Evolutionary conservation across 352 stramenopile species (phyloP).

Genomic region (Phytophthora litchii): DNA sequence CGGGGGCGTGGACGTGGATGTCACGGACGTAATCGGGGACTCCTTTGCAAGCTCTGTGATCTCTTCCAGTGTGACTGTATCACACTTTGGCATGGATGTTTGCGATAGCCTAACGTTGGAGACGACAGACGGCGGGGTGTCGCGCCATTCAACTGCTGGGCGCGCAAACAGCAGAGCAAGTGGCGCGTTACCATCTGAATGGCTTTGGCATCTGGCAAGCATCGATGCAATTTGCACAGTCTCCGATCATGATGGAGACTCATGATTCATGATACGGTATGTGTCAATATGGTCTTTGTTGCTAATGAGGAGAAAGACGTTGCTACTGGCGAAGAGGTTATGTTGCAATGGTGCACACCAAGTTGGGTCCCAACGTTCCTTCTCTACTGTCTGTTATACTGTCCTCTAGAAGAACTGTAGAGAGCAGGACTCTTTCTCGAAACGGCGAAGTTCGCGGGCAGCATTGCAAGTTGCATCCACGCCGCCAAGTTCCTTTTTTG

Average conservation of each 20-base stretch:
- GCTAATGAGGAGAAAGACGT: no score
- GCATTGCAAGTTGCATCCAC: no score
- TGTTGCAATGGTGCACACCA: no score
- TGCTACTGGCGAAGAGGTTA: no score
- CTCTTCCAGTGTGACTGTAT: neutral
- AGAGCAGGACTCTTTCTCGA: no score
- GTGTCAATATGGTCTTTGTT: no score
- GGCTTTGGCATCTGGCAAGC: slow-evolving; percentile 10
- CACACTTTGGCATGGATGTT: neutral
- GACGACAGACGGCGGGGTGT: slow-evolving; percentile 14
- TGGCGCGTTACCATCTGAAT: slow-evolving; percentile 19
- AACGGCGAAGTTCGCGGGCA: no score
- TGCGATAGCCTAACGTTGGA: slow-evolving; percentile 2
- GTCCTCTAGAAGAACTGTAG: no score
- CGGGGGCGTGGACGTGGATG: slow-evolving; percentile 21
- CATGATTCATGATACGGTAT: no score
- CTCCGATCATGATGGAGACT: no score
- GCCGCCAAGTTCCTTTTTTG: slow-evolving; percentile 19
- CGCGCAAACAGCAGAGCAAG: slow-evolving; percentile 18
- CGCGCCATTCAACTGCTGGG: slow-evolving; percentile 8
- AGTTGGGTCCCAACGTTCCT: slow-evolving; percentile 11
- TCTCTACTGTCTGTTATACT: no score
- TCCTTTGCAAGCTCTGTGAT: slow-evolving; percentile 4
- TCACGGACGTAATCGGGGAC: slow-evolving; percentile 24
- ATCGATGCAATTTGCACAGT: neutral